Base-by-base conservation (phyloP, 2,329 filamentous ascomycete genomes). In the Parastagonospora avenae region DNA sequence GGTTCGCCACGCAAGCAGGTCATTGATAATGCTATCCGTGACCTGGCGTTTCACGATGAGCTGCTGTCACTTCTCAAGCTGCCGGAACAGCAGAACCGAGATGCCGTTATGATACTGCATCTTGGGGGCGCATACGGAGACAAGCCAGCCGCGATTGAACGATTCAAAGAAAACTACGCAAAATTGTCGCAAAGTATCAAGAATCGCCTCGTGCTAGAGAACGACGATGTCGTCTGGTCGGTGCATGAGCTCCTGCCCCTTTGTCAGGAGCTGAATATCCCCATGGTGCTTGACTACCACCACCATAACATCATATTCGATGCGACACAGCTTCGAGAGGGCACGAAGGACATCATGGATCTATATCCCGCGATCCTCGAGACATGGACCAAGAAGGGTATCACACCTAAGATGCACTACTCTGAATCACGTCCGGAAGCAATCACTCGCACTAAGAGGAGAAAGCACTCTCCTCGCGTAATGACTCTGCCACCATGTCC, bases 391-490 rank as follows among this genome's bases (percentile, higher is more conserved):
- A 82, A 85, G 28, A 97, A 97, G 71, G 78, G 81, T 1, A 97
- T 96, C 58, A 92, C 80, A 2, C 93, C 94, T 63, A 97, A 97
- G 76, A 96, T 97, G 91, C 93, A 97, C 67, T 97, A 97, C 74
- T 95, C 90, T 24, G 93, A 97, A 68, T 88, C 87, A 0, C 86
- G 84, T 8, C 80, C 87, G 0, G 80, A 84, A n/a, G 91, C 92
- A 1, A 83, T 96, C 35, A 96, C 92, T 0, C 83, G 82, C 0
- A 82, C 85, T 0, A 88, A 96, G 59, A 81, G 92, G 27, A 83
- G 93, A 51, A 97, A 96, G 73, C 93, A 97, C 67, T 91, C 86
- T 31, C 82, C 91, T 0, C 84, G 93, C 8, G 91, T 96, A 1
- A 81, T 82, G 58, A 89, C 86, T 0, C 74, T 97, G 1, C 93